Evolutionary conservation across 805 yeast species (phyloP).

Genomic region (Cyberlindnera euphorbiae): DNA sequence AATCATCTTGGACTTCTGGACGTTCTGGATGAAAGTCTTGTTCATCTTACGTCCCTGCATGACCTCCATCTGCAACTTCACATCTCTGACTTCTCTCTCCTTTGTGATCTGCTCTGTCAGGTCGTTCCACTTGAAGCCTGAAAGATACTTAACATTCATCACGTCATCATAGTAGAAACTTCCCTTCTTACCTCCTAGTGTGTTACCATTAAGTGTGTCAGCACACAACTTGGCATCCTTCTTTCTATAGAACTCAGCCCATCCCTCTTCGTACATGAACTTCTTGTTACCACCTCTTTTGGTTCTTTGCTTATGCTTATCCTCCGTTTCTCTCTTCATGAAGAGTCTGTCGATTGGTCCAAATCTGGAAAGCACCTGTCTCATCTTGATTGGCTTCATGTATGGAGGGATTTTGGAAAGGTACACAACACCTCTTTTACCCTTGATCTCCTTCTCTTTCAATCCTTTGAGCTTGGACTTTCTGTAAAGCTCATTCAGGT

Average conservation of each 20-base stretch:
- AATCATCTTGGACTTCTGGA: slow-evolving; percentile 81
- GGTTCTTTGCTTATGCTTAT: slow-evolving; percentile 59
- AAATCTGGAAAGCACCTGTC: slow-evolving; percentile 74
- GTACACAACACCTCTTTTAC: slow-evolving; percentile 88
- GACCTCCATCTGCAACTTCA: slow-evolving; percentile 82
- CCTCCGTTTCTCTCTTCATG: slow-evolving; percentile 77
- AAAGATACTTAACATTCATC: slow-evolving; percentile 81
- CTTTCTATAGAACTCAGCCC: slow-evolving; percentile 89
- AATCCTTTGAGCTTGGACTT: slow-evolving; percentile 52
- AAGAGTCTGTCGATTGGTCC: slow-evolving; percentile 87
- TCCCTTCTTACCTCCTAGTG: slow-evolving; percentile 87
- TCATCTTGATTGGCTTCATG: slow-evolving; percentile 90
- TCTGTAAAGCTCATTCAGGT: slow-evolving; percentile 42
- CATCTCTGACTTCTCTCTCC: slow-evolving; percentile 84
- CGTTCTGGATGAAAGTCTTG: slow-evolving; percentile 75
- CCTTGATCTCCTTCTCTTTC: slow-evolving; percentile 51
- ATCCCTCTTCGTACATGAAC: slow-evolving; percentile 84
- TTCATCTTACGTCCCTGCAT: slow-evolving; percentile 85
- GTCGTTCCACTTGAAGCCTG: slow-evolving; percentile 93
- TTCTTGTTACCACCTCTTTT: slow-evolving; percentile 92
- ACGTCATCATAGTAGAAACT: slow-evolving; percentile 92
- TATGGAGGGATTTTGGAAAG: slow-evolving; percentile 90
- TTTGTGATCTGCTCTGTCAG: slow-evolving; percentile 88
- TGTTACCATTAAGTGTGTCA: slow-evolving; percentile 79
- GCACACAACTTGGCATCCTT: slow-evolving; percentile 88